These are phyloP conservation scores for Phylloporus rhodoxanthus DNA, from an alignment of 768 basidiomycete genomes.

Conservation along the genomic window DNA sequence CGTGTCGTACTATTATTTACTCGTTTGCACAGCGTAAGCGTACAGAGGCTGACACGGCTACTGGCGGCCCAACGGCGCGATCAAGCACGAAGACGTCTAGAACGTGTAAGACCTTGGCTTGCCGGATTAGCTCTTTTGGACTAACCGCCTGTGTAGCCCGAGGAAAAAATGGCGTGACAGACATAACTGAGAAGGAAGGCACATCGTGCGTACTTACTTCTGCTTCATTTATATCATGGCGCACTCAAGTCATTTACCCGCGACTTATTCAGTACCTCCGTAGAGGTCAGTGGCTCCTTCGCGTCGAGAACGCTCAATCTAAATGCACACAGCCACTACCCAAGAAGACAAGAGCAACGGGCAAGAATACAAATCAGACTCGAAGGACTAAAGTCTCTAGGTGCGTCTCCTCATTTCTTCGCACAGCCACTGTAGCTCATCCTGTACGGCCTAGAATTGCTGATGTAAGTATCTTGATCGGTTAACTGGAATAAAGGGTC, in stretches of 20 bases:
- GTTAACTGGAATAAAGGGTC: conserved; percentile 18
- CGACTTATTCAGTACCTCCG: conserved; percentile 12
- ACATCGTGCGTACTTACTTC: conserved; percentile 23
- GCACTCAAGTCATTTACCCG: conserved; percentile 8
- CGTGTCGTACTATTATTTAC: conserved; percentile 9
- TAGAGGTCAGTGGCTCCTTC: conserved; percentile 24
- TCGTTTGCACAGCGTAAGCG: conserved; percentile 50
- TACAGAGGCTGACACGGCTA: conserved; percentile 33
- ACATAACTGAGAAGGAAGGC: conserved; percentile 5
- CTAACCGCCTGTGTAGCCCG: conserved; percentile 12
- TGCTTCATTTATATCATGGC: not conserved
- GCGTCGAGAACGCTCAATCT: not conserved
- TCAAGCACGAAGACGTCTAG: conserved; percentile 43
- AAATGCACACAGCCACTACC: conserved; percentile 25
- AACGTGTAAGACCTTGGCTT: conserved; percentile 16
- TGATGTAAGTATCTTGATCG: conserved; percentile 28
- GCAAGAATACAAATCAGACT: conserved; percentile 13
- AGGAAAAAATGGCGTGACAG: conserved; percentile 9
- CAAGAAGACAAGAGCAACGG: conserved; percentile 38
- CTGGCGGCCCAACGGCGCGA: conserved; percentile 35
- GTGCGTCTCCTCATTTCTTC: conserved; percentile 6
- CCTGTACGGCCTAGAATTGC: conserved; percentile 18
- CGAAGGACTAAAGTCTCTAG: conserved; percentile 16
- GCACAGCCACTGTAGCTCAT: not conserved
- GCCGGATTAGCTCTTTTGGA: conserved; percentile 13